Base-by-base conservation (phyloP, 768 basidiomycete species). In the Coprinellus aureogranulatus region DNA sequence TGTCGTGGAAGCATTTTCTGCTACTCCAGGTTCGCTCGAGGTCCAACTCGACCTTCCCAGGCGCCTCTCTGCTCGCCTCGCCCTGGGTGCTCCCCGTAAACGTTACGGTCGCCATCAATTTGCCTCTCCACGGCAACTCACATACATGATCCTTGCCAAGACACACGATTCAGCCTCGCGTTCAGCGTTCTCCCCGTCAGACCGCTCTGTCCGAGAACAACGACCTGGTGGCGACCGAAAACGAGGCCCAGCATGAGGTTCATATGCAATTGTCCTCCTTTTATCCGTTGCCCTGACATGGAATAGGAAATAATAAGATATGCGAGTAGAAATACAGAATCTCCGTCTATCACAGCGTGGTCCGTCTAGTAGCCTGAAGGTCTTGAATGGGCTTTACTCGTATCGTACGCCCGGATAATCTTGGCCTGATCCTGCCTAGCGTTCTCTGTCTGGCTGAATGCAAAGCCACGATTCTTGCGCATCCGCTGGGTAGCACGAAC, bases 401-500 rank as follows among this genome's bases (percentile, higher is more conserved):
- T 94, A 71, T 94, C 92, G 66, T 94, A 93, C 26, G 91, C 91
- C 54, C 92, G 77, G 63, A 94, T 93, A 59, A 94, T 75, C 65
- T 85, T 81, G 49, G 90, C 82, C 70, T 98, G 95, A 72, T 96
- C 94, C 73, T 95, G 89, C 61, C 85, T 85, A 26, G 81, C 79
- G 62, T 89, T 90, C 72, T 98, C 95, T 2, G 94, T 97, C 72
- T 98, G 95, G 70, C 90, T 94, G 78, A 99, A 99, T 3, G 97
- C 97, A 69, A 98, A 99, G 2, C 97, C 97, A 48, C 97, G 87
- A 61, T 93, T 97, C 56, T 92, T 82, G 14, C 97, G 88, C 90
- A 98, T 93, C 31, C 97, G 86, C 69, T 99, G 97, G 2, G 94
- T 92, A 0, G 97, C 97, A n/a, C 97, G 86, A 12, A 99, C 97